Evolutionary conservation across 2,329 filamentous ascomycete genomes (phyloP).

Genomic region (Paecilomyces sp.): DNA sequence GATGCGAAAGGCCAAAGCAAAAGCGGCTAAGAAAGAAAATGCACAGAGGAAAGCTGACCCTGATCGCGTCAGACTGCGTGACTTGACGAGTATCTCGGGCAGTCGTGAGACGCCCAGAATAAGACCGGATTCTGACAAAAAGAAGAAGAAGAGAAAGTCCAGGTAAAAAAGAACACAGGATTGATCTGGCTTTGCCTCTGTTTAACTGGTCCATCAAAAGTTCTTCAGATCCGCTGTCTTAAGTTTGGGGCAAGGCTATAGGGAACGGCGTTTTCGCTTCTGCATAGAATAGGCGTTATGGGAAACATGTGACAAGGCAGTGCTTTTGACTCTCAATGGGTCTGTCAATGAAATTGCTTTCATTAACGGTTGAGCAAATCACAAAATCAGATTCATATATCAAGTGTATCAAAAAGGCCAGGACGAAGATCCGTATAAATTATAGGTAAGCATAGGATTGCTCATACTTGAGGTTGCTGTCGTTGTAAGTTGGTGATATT

Average conservation of each 20-base stretch:
- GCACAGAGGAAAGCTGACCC: slow-evolving; percentile 8
- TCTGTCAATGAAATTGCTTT: background rate
- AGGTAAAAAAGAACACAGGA: background rate
- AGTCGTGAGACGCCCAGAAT: background rate
- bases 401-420: background rate
- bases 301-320: background rate
- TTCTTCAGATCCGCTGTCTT: background rate
- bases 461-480: background rate
- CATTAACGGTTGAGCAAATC: background rate
- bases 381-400: too few species aligned
- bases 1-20: slow-evolving; percentile 12
- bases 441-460: background rate
- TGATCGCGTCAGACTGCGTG: slow-evolving; percentile 10
- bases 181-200: background rate
- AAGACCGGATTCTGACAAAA: background rate
- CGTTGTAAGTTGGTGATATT: background rate
- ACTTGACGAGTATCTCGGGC: slow-evolving; percentile 26
- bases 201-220: background rate
- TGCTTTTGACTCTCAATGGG: background rate
- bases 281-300: background rate
- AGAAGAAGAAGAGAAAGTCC: background rate
- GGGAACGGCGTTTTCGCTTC: background rate
- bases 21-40: slow-evolving; percentile 8
- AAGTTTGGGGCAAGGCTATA: background rate
- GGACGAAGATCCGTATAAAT: background rate